Evolutionary conservation across 768 basidiomycete species (phyloP), one percentile per base, ranked within the genome.

Genomic region (Lactarius vividus): DNA sequence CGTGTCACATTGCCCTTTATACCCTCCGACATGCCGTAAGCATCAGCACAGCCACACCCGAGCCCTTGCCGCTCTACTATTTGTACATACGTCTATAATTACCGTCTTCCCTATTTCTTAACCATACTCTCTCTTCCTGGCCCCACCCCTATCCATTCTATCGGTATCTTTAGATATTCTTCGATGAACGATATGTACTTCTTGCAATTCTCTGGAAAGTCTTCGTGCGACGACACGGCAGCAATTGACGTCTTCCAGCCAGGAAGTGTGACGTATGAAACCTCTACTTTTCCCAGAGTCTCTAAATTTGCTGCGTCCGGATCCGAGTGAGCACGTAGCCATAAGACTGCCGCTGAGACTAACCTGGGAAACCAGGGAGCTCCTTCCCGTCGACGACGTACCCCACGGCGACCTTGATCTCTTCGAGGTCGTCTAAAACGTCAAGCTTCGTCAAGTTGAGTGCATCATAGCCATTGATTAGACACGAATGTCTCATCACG

Each of bases 391-490:
- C 86, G 23, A 93, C 69, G 7, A 80, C 72, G 77, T 99, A 98
- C 73, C 85, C 87, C 63, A 92, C 83, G 3, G 83, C 96, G 26
- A 99, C 82, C 77, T 95, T 91, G 80, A 99, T 91, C 79, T 96
- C 92, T 0, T 83, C 75, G 26, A 99, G 81, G 31, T 81, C 79
- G 72, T 98, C 96, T 57, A 99, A 83, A 18, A 99, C 81, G 72
- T 99, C 97, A 56, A 99, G 86, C 76, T 99, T 99, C 57, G 97
- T 99, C 70, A 99, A 83, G 78, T 99, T 99, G 68, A 98, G 80
- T 55, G 78, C 75, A 73, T 96, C 94, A 76, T 98, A 99, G 40
- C 97, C 97, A 76, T 99, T 99, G 83, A 99, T 93, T 68, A 92
- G 78, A 74, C 82, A 86, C 8, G 96, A 98, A 77, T 98, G 89